Conservation (phyloP, 495 filamentous ascomycete genomes). For the Echria macrotheca region DNA sequence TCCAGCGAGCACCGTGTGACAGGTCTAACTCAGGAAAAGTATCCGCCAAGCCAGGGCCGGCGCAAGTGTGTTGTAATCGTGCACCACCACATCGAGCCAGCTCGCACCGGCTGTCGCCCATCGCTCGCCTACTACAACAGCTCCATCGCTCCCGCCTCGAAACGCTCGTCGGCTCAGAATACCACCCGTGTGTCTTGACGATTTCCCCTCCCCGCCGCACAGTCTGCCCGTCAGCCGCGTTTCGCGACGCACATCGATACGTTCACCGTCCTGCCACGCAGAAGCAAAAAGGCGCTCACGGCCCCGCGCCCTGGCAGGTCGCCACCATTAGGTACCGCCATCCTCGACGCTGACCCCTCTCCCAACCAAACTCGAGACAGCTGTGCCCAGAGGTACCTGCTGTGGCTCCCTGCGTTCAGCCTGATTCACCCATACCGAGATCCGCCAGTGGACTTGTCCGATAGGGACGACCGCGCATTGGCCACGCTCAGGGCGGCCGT, state of each 20-base stretch:
- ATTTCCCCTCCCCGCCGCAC: not conserved
- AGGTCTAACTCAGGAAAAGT: constrained; percentile 5
- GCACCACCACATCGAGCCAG: not conserved
- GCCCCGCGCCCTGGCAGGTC: not conserved
- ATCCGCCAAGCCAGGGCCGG: constrained; percentile 13
- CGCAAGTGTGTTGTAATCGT: constrained; percentile 16
- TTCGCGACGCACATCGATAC: not conserved
- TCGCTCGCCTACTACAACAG: not conserved
- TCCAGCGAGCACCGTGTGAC: constrained; percentile 14
- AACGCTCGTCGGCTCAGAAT: not conserved
- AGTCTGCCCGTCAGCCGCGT: not conserved
- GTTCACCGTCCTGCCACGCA: constrained; percentile 3
- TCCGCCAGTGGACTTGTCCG: constrained; percentile 15
- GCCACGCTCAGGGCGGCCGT: constrained; percentile 17
- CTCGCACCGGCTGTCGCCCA: not conserved
- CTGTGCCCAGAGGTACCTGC: no score
- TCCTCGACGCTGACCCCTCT: not conserved
- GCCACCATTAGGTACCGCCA: not conserved
- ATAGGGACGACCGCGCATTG: constrained; percentile 19
- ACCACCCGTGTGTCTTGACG: no score
- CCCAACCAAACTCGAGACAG: constrained; percentile 1
- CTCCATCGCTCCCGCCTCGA: not conserved
- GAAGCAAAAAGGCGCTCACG: not conserved
- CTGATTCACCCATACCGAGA: constrained; percentile 21
- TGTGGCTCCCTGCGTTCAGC: constrained; percentile 9